Percentiles rank a stretch among this genome's conserved stretches.
These are phyloP conservation scores for Scedosporium apiospermum DNA, from an alignment of 2,329 filamentous ascomycete genomes.

Conservation along the genomic window DNA sequence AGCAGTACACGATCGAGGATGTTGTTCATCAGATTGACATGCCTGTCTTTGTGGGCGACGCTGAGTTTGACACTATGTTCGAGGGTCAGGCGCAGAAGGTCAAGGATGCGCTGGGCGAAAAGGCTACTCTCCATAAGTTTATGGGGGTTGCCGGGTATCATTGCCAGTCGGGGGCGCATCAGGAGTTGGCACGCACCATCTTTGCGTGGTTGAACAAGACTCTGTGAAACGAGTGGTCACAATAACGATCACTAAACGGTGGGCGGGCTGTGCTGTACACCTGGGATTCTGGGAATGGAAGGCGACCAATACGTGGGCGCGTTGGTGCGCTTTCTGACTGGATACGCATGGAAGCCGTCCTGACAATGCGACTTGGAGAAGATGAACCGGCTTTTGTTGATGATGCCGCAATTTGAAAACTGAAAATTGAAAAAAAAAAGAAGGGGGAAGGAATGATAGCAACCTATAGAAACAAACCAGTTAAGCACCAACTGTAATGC, in stretches of 20 bases:
- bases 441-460: neutral
- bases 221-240: neutral
- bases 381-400: too few relatives aligned
- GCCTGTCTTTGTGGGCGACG: conserved; percentile 15
- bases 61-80: conserved; percentile 13
- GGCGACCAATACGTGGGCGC: too few relatives aligned
- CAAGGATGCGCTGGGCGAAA: conserved; percentile 8
- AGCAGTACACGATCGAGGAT: conserved; percentile 11
- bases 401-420: neutral
- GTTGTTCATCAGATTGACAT: conserved; percentile 13
- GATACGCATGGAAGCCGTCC: too few relatives aligned
- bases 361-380: too few relatives aligned
- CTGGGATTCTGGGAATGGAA: too few relatives aligned
- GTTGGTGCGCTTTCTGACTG: too few relatives aligned
- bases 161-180: conserved; percentile 3
- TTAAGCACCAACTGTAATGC: too few relatives aligned
- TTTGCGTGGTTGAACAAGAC: conserved; percentile 7
- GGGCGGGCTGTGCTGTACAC: too few relatives aligned
- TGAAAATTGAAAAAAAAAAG: neutral
- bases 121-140: conserved; percentile 4
- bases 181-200: conserved; percentile 1
- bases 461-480: too few relatives aligned
- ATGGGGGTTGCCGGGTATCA: conserved; percentile 5
- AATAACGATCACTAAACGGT: neutral
- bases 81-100: neutral